Evolutionary conservation across 441 rosid genomes (phyloP).

Genomic region (Melastoma candidum): DNA sequence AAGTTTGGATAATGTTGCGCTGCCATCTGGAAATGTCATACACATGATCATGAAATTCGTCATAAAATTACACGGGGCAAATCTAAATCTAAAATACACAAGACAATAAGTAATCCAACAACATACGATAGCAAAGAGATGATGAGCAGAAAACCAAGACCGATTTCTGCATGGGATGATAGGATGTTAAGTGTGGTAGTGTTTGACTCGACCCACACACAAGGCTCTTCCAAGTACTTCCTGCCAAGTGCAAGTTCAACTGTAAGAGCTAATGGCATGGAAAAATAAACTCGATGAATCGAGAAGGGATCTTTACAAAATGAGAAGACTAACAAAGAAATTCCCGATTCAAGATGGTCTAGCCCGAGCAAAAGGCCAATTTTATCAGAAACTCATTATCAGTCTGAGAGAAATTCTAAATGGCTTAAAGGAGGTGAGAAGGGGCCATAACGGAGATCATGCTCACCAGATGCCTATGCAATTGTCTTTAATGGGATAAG

Average conservation of each 20-base stretch:
- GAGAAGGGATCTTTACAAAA: too few relatives aligned
- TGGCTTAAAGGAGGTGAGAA: too few relatives aligned
- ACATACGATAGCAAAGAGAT: conserved; percentile 78
- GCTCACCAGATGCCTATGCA: too few relatives aligned
- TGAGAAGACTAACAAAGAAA: too few relatives aligned
- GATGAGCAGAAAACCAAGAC: conserved; percentile 71
- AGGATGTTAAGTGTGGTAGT: conserved; percentile 77
- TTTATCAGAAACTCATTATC: too few relatives aligned
- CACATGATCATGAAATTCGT: not conserved
- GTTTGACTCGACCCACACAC: conserved; percentile 96
- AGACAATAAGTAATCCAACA: not conserved
- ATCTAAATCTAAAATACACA: conserved; percentile 1
- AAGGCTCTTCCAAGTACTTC: conserved; percentile 85
- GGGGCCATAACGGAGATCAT: too few relatives aligned
- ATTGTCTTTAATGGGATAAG: too few relatives aligned
- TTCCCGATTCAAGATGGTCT: too few relatives aligned
- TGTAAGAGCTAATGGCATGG: conserved; percentile 3
- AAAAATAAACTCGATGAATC: not conserved
- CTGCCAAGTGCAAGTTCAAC: conserved; percentile 29
- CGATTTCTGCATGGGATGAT: conserved; percentile 88
- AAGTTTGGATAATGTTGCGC: conserved; percentile 86
- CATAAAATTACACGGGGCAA: conserved; percentile 1
- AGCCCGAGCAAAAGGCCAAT: too few relatives aligned
- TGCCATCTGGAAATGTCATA: conserved; percentile 61
- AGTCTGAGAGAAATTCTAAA: too few relatives aligned